Conservation (phyloP, 164 flowering plant species). For the Platanus orientalis region DNA sequence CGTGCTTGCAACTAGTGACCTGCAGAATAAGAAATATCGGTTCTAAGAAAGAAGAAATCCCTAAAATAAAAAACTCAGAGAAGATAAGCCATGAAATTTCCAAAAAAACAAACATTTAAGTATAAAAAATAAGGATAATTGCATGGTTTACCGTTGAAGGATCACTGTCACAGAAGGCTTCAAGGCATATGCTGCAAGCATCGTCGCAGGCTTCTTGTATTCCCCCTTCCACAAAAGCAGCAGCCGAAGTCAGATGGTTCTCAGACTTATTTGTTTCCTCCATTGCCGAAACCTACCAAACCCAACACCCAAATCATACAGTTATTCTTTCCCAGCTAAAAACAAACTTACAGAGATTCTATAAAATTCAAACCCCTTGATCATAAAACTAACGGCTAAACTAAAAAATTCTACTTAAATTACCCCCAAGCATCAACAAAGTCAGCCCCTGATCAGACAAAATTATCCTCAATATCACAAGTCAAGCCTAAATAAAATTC, state of each 20-base stretch:
- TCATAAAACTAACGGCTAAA: too few relatives aligned
- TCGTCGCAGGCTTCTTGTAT: slow-evolving; percentile 97
- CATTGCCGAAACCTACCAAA: slow-evolving; percentile 36
- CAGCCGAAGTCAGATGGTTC: slow-evolving; percentile 72
- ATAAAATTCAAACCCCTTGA: too few relatives aligned
- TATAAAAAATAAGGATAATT: background rate
- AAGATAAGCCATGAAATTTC: background rate
- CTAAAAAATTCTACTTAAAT: too few relatives aligned
- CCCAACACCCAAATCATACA: background rate
- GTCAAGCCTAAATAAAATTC: background rate
- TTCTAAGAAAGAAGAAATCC: background rate
- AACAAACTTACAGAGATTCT: too few relatives aligned
- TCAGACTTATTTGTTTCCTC: slow-evolving; percentile 52
- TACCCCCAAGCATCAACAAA: background rate
- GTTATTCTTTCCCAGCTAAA: background rate
- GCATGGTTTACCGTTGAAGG: slow-evolving; percentile 65
- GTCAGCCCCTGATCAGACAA: background rate
- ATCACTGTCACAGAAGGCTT: slow-evolving; percentile 74
- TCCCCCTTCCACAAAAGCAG: slow-evolving; percentile 97
- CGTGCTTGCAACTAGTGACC: slow-evolving; percentile 95
- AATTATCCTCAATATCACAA: background rate
- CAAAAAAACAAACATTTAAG: background rate
- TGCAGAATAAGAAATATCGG: slow-evolving; percentile 22
- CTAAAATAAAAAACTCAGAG: background rate
- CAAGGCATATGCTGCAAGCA: slow-evolving; percentile 98